Conservation (phyloP, 148 eudicot species). For the Diospyros kaki region DNA sequence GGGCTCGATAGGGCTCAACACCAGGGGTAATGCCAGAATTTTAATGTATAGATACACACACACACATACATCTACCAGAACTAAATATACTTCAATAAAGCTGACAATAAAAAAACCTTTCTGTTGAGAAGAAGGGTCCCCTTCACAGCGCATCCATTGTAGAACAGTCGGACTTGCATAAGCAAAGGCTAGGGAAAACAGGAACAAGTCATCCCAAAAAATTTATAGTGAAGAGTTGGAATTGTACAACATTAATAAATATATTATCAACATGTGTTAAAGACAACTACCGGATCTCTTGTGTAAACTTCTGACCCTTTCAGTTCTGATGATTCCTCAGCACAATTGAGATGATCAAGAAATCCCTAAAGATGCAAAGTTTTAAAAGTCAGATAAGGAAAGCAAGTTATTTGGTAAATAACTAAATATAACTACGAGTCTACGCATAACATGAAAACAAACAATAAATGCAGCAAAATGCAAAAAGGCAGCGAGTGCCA, state of each 20-base stretch:
- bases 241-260: not conserved
- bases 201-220: constrained; percentile 14
- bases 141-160: constrained; percentile 71
- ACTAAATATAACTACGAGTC: not conserved
- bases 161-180: constrained; percentile 78
- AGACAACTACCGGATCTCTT: constrained; percentile 44
- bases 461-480: no score
- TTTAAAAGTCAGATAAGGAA: not conserved
- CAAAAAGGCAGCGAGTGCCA: not conserved
- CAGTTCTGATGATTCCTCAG: constrained; percentile 12
- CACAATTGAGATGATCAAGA: constrained; percentile 19
- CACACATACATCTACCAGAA: not conserved
- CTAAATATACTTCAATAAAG: not conserved
- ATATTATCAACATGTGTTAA: constrained; percentile 1
- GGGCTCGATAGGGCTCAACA: not conserved
- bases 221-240: constrained; percentile 5
- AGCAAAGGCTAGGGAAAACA: constrained; percentile 59
- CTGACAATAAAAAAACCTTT: constrained; percentile 35
- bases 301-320: constrained; percentile 17
- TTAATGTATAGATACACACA: no score
- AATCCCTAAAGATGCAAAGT: constrained; percentile 17
- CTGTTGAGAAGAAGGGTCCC: constrained; percentile 86
- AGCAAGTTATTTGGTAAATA: not conserved
- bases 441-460: not conserved
- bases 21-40: not conserved